These are phyloP conservation scores for Gracilariopsis chorda DNA, from an alignment of 23 red algal genomes.

Conservation along the genomic window DNA sequence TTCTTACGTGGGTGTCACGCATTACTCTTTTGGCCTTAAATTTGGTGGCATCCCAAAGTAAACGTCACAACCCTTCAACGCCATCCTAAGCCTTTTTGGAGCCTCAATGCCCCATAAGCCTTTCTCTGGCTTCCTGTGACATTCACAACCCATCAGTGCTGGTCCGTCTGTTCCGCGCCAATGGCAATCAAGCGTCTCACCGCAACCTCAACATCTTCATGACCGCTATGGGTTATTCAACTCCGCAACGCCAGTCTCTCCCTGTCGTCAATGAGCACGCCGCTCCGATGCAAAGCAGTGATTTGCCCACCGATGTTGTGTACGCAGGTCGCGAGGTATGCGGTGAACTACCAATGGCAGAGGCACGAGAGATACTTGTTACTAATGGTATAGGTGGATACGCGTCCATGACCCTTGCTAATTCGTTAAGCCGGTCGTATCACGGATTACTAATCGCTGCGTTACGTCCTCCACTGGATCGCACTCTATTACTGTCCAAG, in stretches of 20 bases:
- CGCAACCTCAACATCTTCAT: neutral
- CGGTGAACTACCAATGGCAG: conserved; percentile 24
- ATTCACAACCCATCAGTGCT: neutral
- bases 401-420: conserved; percentile 40
- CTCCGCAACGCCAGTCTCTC: neutral
- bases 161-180: conserved; percentile 4
- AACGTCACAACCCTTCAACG: no score
- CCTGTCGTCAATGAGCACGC: neutral
- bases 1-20: no score
- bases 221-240: neutral
- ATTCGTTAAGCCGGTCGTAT: conserved; percentile 52
- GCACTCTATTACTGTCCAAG: conserved; percentile 46
- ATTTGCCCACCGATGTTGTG: conserved; percentile 57
- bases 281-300: neutral
- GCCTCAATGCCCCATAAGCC: no score
- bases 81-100: no score
- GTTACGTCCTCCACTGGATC: conserved; percentile 46
- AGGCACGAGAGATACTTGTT: conserved; percentile 52
- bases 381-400: conserved; percentile 66
- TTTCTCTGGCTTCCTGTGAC: no score
- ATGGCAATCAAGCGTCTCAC: neutral
- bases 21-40: conserved; percentile 2
- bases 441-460: conserved; percentile 55
- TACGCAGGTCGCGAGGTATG: conserved; percentile 52
- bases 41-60: neutral